A percentile compares a stretch with the other conserved stretches of the same genome.
phyloP scores from a whole-genome alignment of 768 basidiomycete species.

The Gymnopilus junonius region DNA sequence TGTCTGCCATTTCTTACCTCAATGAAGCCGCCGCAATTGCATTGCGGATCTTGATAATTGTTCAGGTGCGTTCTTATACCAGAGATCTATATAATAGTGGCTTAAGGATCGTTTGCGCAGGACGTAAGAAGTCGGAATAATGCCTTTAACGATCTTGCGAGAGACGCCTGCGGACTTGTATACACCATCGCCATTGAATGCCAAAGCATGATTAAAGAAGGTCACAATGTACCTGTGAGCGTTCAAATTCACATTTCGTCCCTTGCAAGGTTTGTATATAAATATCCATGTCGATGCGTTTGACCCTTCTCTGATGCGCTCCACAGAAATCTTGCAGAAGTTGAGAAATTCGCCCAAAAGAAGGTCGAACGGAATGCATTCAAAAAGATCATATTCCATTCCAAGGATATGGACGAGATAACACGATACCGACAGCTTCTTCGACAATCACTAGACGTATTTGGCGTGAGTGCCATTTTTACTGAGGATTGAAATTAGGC shows the following conservation, averaged over 20 bases:
- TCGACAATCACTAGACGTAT: slow-evolving; percentile 10
- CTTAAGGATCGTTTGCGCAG: background rate
- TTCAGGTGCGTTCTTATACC: background rate
- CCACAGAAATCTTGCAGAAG: background rate
- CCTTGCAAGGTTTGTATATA: background rate
- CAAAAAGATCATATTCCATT: slow-evolving; percentile 8
- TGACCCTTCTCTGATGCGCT: background rate
- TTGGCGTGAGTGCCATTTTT: background rate
- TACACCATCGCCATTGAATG: slow-evolving; percentile 8
- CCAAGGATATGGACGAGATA: slow-evolving; percentile 2
- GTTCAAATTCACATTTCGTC: background rate
- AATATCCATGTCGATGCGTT: no score
- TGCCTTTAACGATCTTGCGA: slow-evolving; percentile 5
- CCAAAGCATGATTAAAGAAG: slow-evolving; percentile 2
- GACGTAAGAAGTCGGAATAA: slow-evolving; percentile 5
- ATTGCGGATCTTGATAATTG: slow-evolving; percentile 3
- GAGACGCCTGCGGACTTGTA: slow-evolving; percentile 12
- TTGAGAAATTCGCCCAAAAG: slow-evolving; percentile 2
- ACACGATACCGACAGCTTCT: slow-evolving; percentile 6
- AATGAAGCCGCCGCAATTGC: slow-evolving; percentile 2
- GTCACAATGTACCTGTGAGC: background rate
- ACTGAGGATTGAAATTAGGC: no score
- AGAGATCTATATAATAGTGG: background rate
- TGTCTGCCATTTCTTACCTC: slow-evolving; percentile 1
- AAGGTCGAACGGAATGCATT: slow-evolving; percentile 1